Evolutionary conservation across 371 early-diverging fungal species (phyloP).

Genomic region (Haplosporangium sp.): DNA sequence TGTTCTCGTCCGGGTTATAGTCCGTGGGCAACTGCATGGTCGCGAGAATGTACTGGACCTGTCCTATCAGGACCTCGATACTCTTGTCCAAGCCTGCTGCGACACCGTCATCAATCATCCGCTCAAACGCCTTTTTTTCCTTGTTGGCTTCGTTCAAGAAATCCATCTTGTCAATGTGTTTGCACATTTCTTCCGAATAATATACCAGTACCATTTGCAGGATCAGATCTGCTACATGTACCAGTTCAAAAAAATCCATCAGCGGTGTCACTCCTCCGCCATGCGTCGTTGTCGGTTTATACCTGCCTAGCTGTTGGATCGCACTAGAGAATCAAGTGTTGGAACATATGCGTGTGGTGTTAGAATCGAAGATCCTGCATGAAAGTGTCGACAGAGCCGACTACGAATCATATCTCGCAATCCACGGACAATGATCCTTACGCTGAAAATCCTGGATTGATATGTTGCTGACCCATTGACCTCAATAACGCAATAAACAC

Average conservation of each 20-base stretch:
- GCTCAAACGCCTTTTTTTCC: slow-evolving; percentile 87
- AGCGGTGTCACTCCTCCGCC: slow-evolving; percentile 63
- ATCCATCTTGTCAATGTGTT: slow-evolving; percentile 84
- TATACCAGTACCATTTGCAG: slow-evolving; percentile 91
- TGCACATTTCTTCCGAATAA: slow-evolving; percentile 80
- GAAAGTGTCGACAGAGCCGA: no score
- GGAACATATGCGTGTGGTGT: neutral
- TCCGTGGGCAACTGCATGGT: slow-evolving; percentile 75
- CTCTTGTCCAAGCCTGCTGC: slow-evolving; percentile 91
- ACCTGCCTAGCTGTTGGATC: slow-evolving; percentile 64
- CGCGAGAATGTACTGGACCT: slow-evolving; percentile 80
- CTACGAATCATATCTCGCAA: neutral
- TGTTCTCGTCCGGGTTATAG: slow-evolving; percentile 72
- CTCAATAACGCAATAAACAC: slow-evolving; percentile 74
- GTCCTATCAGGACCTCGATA: slow-evolving; percentile 83
- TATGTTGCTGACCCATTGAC: slow-evolving; percentile 72
- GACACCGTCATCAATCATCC: slow-evolving; percentile 84
- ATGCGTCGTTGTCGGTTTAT: slow-evolving; percentile 59
- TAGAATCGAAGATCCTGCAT: no score
- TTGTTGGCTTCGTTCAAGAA: slow-evolving; percentile 86
- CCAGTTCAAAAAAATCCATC: slow-evolving; percentile 87
- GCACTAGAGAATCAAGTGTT: slow-evolving; percentile 58
- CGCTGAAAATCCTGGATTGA: slow-evolving; percentile 76
- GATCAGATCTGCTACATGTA: slow-evolving; percentile 88
- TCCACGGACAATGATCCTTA: slow-evolving; percentile 34